Base-by-base conservation (phyloP, 176 grass and related monocot species). In the Aegilops umbellulata region DNA sequence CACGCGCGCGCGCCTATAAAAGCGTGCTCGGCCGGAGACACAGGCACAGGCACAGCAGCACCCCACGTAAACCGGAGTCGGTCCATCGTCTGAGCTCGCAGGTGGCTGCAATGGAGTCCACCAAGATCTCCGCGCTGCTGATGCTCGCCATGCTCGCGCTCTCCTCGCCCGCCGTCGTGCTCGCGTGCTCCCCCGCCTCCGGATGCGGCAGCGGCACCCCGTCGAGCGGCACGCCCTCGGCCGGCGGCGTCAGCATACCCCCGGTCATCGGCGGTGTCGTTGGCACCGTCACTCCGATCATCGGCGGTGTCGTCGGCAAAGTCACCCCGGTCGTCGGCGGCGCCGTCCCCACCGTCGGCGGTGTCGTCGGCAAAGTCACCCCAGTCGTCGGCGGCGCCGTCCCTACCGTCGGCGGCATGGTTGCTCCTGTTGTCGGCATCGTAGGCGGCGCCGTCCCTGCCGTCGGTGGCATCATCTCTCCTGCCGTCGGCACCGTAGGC, bases 101-200 rank as follows among this genome's bases (percentile, higher is more conserved):
- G 78, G 25, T 67, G 23, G 61, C 42, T 4, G 63, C 85, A 34
- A 91, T 94, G 92, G 89, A 87, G 80, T 91, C 92, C 89, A 66
- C 89, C 35, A 94, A 85, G 71, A 55, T 89, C 80, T 82, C 86
- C n/a, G 89, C 87, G 47, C 55, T 94, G 79, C 84, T 94, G 34
- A 8, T 94, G 2, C 83, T 94, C 76, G 76, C 87, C 62, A 84
- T 87, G 80, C 80, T 94, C 20, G 57, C 77, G 75, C 77, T 94
- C 82, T 91, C 86, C 26, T 91, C 91, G 17, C 46, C 86, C 6
- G 77, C 92, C 1, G 20, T 87, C 49, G 80, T 57, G 23, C 76
- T 89, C 14, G 83, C 89, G 2, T 87, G 92, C 81, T 11, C 34
- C 47, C 80, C 69, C 74, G 3, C 69, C 46, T 10, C 57, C n/a